These are phyloP conservation scores for Aureoboletus auriporus DNA, from an alignment of 768 basidiomycete genomes.

Conservation along the genomic window DNA sequence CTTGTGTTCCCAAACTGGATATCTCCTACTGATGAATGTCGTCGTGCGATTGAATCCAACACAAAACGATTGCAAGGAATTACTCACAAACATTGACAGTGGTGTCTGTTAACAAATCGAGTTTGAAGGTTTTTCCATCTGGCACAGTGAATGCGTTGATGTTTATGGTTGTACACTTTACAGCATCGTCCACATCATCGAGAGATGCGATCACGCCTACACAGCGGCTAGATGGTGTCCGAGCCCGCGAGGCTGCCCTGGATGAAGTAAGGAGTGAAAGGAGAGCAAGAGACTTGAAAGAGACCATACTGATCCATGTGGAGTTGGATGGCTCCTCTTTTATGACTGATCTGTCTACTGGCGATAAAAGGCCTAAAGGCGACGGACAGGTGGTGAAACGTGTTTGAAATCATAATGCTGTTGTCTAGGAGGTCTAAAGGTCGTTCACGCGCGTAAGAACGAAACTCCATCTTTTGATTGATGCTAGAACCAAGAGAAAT, in stretches of 20 bases:
- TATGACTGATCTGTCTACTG: too few relatives aligned
- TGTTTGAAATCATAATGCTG: too few relatives aligned
- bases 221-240: constrained; percentile 26
- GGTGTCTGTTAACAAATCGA: constrained; percentile 43
- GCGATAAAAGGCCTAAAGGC: too few relatives aligned
- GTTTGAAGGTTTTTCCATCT: constrained; percentile 45
- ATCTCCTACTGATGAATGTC: constrained; percentile 43
- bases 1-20: constrained; percentile 49
- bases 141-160: constrained; percentile 57
- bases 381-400: too few relatives aligned
- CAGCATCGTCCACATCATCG: constrained; percentile 47
- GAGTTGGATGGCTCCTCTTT: too few relatives aligned
- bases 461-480: too few relatives aligned
- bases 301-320: too few relatives aligned
- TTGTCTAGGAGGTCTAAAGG: too few relatives aligned
- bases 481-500: too few relatives aligned
- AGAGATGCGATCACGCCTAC: constrained; percentile 53
- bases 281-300: constrained; percentile 2
- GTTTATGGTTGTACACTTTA: constrained; percentile 54
- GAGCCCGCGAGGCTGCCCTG: constrained; percentile 15
- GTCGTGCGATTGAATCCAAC: neutral
- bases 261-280: constrained; percentile 14
- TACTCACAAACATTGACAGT: constrained; percentile 56
- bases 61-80: too few relatives aligned
- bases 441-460: too few relatives aligned